Evolutionary conservation across 495 filamentous ascomycete species (phyloP).

Genomic region (Penicillium egyptiacum): DNA sequence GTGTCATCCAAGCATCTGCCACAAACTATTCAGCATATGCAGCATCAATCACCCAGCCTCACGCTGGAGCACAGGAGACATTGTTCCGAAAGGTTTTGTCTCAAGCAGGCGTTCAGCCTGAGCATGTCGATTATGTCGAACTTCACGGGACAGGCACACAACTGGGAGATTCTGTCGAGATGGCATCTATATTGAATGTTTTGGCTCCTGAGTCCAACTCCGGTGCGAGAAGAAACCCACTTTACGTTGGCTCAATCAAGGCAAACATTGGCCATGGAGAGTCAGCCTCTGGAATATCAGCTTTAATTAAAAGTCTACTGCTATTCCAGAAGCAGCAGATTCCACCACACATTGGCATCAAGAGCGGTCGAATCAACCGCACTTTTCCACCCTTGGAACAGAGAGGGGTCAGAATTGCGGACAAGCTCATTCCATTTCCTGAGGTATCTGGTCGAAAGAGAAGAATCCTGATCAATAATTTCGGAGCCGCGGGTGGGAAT

Average conservation of each 20-base stretch:
- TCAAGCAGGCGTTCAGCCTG: conserved; percentile 45
- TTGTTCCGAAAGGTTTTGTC: conserved; percentile 42
- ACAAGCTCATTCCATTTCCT: background rate
- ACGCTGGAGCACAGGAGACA: conserved; percentile 48
- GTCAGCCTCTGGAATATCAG: conserved; percentile 30
- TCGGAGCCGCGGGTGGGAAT: conserved; percentile 37
- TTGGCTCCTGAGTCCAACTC: conserved; percentile 22
- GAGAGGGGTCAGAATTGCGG: background rate
- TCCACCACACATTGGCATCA: background rate
- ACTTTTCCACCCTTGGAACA: background rate
- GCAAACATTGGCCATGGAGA: conserved; percentile 44
- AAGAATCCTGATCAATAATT: conserved; percentile 30
- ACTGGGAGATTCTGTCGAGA: conserved; percentile 38
- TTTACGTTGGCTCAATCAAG: conserved; percentile 36
- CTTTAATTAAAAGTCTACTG: conserved; percentile 30
- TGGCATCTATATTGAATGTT: conserved; percentile 30
- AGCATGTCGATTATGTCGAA: conserved; percentile 53
- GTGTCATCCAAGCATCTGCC: conserved; percentile 33
- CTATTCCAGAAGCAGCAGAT: background rate
- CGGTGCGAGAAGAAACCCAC: background rate
- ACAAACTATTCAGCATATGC: conserved; percentile 52
- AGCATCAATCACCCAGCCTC: conserved; percentile 51
- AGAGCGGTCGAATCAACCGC: background rate
- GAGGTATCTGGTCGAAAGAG: conserved; percentile 21
- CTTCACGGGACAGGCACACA: conserved; percentile 50